Base-by-base conservation (phyloP, 23 red algal genomes). In the Gracilaria vermiculophylla region DNA sequence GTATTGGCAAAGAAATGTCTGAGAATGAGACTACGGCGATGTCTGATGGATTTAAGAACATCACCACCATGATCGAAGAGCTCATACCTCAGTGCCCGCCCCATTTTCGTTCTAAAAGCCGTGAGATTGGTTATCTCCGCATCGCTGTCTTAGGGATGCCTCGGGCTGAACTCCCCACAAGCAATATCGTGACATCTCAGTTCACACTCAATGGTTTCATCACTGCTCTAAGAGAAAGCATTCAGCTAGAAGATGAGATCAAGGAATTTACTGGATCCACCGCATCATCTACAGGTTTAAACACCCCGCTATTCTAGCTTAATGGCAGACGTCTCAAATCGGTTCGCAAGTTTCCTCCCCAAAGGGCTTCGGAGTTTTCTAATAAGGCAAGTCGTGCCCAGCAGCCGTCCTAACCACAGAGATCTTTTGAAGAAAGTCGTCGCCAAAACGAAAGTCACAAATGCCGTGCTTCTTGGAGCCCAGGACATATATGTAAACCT, bases 191-290 rank as follows among this genome's bases (percentile, higher is more conserved):
- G 5, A 21, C 83, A 10, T 57, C 29, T 39, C 19, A 49, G 5
- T 88, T 76, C 66, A 62, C 69, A 19, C 74, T 76, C 53, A 88
- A 76, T 24, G 48, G 50, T 5, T 88, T 77, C 37, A 33, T 88
- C 4, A 88, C 83, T 13, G 65, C 83, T 12, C 51, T 88, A 13
- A 62, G 40, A 24, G 70, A 88, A 48, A 32, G 45, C 27, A 19
- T 76, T 20, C 66, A 88, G 24, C 23, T 55, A 13, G 11, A 53
- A 3, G 34, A 76, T 12, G 48, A 88, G 20, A 51, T 73, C 28
- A 0, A 53, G 12, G 0, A 62, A 0, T 7, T 19, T 9, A 65
- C 13, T 64, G 25, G 12, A 55, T 11, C 11, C 20, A 64, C 64
- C 67, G 6, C 35, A 33, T 14, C 32, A 62, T 0, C 21, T 73